phyloP scores from a whole-genome alignment of 192 early-diverging fungal genomes.

The Jimgerdemannia flammicorona region DNA sequence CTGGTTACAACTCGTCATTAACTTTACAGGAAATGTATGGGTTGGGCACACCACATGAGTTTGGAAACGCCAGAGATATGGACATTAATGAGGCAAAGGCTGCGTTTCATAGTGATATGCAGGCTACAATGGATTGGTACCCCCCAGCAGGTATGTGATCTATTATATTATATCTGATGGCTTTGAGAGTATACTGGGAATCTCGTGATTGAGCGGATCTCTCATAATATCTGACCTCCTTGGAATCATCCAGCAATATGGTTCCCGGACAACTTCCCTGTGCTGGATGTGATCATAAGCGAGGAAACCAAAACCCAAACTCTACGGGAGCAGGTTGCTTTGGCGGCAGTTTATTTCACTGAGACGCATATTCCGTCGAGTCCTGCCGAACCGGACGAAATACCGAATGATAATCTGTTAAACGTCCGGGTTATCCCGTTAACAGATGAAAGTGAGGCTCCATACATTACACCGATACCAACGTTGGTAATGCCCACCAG shows the following conservation, averaged over 20 bases:
- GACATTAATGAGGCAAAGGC: conserved; percentile 18
- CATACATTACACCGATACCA: background rate
- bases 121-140: background rate
- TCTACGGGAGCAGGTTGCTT: background rate
- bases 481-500: background rate
- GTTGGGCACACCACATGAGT: conserved; percentile 17
- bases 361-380: conserved; percentile 17
- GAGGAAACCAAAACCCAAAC: conserved; percentile 12
- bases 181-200: no score
- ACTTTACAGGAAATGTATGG: background rate
- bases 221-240: no score
- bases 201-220: no score
- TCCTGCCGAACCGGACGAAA: conserved; percentile 17
- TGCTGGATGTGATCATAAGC: background rate
- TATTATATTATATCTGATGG: background rate
- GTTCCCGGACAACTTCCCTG: background rate
- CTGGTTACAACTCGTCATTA: background rate
- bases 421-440: background rate
- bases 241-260: background rate
- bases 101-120: conserved; percentile 6
- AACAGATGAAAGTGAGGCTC: background rate
- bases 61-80: conserved; percentile 24
- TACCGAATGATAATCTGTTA: background rate
- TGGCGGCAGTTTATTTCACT: conserved; percentile 19
- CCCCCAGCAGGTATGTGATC: background rate